Conservation (phyloP, 1,284 basidiomycete species). For the Austroboletus niveus region DNA sequence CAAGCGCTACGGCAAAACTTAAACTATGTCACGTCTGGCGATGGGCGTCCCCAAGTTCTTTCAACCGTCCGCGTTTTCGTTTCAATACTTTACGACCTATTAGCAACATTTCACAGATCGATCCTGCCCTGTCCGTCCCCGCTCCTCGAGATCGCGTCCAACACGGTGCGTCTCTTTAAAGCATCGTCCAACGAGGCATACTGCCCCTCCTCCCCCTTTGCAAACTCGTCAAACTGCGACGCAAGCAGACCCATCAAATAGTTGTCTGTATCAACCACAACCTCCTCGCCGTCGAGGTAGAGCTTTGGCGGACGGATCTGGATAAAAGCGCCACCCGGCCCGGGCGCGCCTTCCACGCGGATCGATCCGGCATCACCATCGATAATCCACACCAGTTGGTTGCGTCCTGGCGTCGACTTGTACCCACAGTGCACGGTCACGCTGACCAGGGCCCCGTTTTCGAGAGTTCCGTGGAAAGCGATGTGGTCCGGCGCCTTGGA, state of each 20-base stretch:
- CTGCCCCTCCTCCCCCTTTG: slow-evolving; percentile 10
- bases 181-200: slow-evolving; percentile 15
- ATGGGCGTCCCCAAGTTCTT: too few relatives aligned
- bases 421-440: slow-evolving; percentile 11
- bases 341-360: slow-evolving; percentile 5
- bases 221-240: slow-evolving; percentile 11
- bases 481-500: slow-evolving; percentile 11
- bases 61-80: too few relatives aligned
- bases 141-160: slow-evolving; percentile 6
- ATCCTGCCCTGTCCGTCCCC: neutral
- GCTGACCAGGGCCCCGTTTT: slow-evolving; percentile 11
- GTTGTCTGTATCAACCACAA: slow-evolving; percentile 2
- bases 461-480: slow-evolving; percentile 9
- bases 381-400: slow-evolving; percentile 14
- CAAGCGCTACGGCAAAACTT: too few relatives aligned
- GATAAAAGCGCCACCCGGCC: neutral
- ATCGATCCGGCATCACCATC: slow-evolving; percentile 14
- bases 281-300: slow-evolving; percentile 13
- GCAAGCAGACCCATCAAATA: slow-evolving; percentile 5
- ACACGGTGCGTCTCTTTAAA: slow-evolving; percentile 7
- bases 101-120: neutral
- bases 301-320: slow-evolving; percentile 12
- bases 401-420: slow-evolving; percentile 16
- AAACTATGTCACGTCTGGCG: too few relatives aligned
- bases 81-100: too few relatives aligned